Conservation (phyloP, 2,329 filamentous ascomycete genomes). For the Periconia sp. region DNA sequence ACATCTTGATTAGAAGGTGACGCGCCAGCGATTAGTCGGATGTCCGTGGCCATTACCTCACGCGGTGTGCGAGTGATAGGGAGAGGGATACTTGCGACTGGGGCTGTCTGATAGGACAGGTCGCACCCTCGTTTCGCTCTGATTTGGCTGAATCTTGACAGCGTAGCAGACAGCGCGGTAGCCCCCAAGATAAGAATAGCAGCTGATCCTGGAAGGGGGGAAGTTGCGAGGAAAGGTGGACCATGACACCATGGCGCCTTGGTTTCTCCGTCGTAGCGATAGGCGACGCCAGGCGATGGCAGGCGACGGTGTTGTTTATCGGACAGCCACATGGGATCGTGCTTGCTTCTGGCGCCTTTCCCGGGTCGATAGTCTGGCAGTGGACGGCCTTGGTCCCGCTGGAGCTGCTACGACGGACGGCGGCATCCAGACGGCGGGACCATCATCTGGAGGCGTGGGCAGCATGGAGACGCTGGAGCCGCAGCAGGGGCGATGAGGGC, state of each 20-base stretch:
- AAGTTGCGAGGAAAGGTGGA: background rate
- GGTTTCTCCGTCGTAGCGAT: slow-evolving; percentile 4
- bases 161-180: slow-evolving; percentile 1
- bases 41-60: too few relatives aligned
- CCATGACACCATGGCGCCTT: too few relatives aligned
- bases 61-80: too few relatives aligned
- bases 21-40: too few relatives aligned
- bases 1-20: too few relatives aligned
- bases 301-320: background rate
- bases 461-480: too few relatives aligned
- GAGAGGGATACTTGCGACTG: background rate
- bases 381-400: too few relatives aligned
- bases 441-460: slow-evolving; percentile 2
- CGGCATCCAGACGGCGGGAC: too few relatives aligned
- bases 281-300: background rate
- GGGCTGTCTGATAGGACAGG: slow-evolving; percentile 15
- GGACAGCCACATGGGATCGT: too few relatives aligned
- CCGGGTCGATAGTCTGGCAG: background rate
- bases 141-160: slow-evolving; percentile 9
- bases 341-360: background rate
- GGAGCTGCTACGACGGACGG: too few relatives aligned
- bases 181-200: slow-evolving; percentile 4
- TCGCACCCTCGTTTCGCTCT: slow-evolving; percentile 11
- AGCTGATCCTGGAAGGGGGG: background rate
- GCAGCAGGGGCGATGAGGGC: slow-evolving; percentile 18